These are phyloP conservation scores for Tulasnella sp. DNA, from an alignment of 768 basidiomycete genomes.

Conservation along the genomic window DNA sequence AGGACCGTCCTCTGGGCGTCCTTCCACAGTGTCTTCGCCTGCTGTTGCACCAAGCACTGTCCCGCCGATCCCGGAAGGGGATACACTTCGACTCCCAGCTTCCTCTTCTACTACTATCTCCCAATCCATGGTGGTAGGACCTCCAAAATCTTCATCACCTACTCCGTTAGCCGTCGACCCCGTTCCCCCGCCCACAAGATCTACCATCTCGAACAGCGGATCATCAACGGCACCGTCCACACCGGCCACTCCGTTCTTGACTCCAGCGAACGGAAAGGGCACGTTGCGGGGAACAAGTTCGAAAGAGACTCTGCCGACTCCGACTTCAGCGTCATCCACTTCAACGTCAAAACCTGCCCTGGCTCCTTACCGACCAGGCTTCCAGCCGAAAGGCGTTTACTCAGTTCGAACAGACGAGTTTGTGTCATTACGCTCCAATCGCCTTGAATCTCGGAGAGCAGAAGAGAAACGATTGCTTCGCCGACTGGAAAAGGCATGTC, in stretches of 20 bases:
- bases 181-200: neutral
- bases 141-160: neutral
- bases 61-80: neutral
- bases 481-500: slow-evolving; percentile 79
- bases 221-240: slow-evolving; percentile 3
- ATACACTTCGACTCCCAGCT: neutral
- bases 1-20: neutral
- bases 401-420: slow-evolving; percentile 79
- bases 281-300: neutral
- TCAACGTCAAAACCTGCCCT: slow-evolving; percentile 1
- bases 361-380: slow-evolving; percentile 80
- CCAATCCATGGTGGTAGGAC: neutral
- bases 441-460: slow-evolving; percentile 26
- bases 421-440: slow-evolving; percentile 33
- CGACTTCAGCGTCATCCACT: neutral
- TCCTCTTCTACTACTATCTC: neutral
- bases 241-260: neutral
- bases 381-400: slow-evolving; percentile 85
- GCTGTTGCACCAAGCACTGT: neutral
- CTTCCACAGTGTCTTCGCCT: neutral
- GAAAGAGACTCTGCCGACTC: neutral
- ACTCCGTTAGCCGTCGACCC: neutral
- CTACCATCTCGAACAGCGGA: slow-evolving; percentile 29
- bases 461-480: slow-evolving; percentile 81
- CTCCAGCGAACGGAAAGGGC: neutral